Evolutionary conservation across 2,329 filamentous ascomycete species (phyloP), one percentile per base, ranked within the genome.

Genomic region (Phialophora chinensis): DNA sequence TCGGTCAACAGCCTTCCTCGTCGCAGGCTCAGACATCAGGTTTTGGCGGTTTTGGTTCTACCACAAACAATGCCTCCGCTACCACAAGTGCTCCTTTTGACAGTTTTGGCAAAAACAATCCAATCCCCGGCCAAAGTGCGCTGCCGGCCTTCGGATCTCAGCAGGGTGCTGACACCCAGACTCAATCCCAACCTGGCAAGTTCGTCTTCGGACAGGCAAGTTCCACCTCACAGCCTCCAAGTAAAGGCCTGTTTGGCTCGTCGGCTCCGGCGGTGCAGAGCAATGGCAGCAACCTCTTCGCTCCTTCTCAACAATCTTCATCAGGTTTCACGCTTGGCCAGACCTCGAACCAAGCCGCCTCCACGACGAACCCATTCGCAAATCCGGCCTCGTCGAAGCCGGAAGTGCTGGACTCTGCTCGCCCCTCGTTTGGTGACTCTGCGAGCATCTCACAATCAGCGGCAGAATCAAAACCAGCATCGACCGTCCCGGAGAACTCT

Each of bases 51-150:
- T 69, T 69, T 27, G 63, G 67, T 20, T 52, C 59, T 33, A 58
- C 29, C 17, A 64, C 20, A 20, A 65, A 23, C 52, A 58, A 50
- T 29, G n/a, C 63, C 12, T 20, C 66, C 54, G 49, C 47, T 7
- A 38, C 65, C 10, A 44, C 62, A 12, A 50, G 57, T 25, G 38
- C 55, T 27, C 27, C 55, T 4, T 42, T 54, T 17, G 59, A 49
- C 57, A 54, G 23, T n/a, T 69, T 72, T 57, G 68, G 68, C 23
- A 62, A 70, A 52, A 66, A 42, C 29, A 66, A 57, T 25, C 42
- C 69, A 7, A 55, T 62, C 35, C n/a, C 63, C 5, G 23, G 49
- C 33, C 67, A 64, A 54, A 68, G 55, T 7, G 33, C 60, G 12
- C 52, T 66, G 25, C 64, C 67, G 27, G 31, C 69, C 23, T 63